These are phyloP conservation scores for Cutaneotrichosporon cavernicola DNA, from an alignment of 1,284 basidiomycete genomes.

Conservation along the genomic window DNA sequence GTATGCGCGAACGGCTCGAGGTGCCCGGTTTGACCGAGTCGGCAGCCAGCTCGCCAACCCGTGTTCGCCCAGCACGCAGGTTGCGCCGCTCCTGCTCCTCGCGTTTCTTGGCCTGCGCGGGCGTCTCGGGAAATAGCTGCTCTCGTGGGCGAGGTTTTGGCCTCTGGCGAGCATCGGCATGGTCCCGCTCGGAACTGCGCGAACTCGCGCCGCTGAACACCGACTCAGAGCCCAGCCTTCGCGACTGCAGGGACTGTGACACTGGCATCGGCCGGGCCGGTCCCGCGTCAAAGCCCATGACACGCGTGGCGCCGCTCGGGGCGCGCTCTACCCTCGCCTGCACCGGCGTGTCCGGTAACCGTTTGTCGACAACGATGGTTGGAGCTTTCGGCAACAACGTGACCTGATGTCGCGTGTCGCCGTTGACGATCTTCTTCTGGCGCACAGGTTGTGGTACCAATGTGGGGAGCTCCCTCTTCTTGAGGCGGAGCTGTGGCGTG, in stretches of 20 bases:
- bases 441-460: conserved; percentile 3
- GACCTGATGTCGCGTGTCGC: conserved; percentile 7
- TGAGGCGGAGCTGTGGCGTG: background rate
- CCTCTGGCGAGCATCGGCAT: conserved; percentile 21
- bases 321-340: conserved; percentile 31
- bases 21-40: conserved; percentile 11
- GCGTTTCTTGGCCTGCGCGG: conserved; percentile 45
- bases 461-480: conserved; percentile 1
- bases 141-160: conserved; percentile 43
- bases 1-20: conserved; percentile 29
- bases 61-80: conserved; percentile 11
- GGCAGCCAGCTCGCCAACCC: conserved; percentile 5
- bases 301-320: conserved; percentile 34
- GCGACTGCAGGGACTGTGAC: background rate
- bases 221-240: conserved; percentile 4
- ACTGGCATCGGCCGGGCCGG: conserved; percentile 17
- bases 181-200: conserved; percentile 13
- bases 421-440: conserved; percentile 1
- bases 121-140: conserved; percentile 48
- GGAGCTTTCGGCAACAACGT: background rate
- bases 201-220: conserved; percentile 14
- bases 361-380: background rate
- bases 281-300: conserved; percentile 42
- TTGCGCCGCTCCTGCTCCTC: conserved; percentile 45
- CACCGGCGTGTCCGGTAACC: background rate